Conservation (phyloP, 768 basidiomycete genomes). For the Macrolepiota fuliginosa region DNA sequence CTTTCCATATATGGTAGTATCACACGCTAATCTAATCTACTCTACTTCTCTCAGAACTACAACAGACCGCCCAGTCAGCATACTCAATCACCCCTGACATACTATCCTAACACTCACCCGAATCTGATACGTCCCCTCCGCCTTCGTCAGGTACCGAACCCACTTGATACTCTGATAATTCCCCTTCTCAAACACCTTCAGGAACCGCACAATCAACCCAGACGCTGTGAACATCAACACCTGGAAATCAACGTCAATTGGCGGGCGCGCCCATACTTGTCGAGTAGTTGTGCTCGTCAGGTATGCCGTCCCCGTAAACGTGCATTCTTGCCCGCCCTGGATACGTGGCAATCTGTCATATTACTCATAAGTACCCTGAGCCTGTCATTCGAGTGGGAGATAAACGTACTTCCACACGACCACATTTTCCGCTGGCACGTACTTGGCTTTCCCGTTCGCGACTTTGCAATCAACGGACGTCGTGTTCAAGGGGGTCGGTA, state of each 20-base stretch:
- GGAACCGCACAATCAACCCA: slow-evolving; percentile 91
- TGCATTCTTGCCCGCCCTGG: slow-evolving; percentile 90
- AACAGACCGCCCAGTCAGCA: slow-evolving; percentile 1
- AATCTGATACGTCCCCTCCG: slow-evolving; percentile 91
- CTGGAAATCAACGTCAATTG: slow-evolving; percentile 98
- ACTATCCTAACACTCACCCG: slow-evolving; percentile 55
- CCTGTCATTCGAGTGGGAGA: background rate
- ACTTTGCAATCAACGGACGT: slow-evolving; percentile 92
- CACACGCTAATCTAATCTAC: slow-evolving; percentile 5
- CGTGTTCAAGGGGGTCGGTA: slow-evolving; percentile 96
- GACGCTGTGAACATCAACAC: slow-evolving; percentile 99
- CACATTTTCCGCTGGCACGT: slow-evolving; percentile 92
- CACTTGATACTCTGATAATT: slow-evolving; percentile 95
- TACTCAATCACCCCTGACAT: background rate
- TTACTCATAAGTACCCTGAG: background rate
- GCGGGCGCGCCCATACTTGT: slow-evolving; percentile 97
- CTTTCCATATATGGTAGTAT: slow-evolving; percentile 7
- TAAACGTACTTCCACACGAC: slow-evolving; percentile 93
- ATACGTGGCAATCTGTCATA: slow-evolving; percentile 78
- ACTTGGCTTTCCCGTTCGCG: slow-evolving; percentile 92
- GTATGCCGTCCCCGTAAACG: slow-evolving; percentile 77
- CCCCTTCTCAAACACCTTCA: slow-evolving; percentile 97
- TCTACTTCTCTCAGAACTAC: slow-evolving; percentile 11
- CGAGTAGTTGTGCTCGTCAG: slow-evolving; percentile 87
- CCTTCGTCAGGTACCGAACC: slow-evolving; percentile 94